Base-by-base conservation (phyloP, 1,139 yeast species). In the Petasospora rhodanensis region DNA sequence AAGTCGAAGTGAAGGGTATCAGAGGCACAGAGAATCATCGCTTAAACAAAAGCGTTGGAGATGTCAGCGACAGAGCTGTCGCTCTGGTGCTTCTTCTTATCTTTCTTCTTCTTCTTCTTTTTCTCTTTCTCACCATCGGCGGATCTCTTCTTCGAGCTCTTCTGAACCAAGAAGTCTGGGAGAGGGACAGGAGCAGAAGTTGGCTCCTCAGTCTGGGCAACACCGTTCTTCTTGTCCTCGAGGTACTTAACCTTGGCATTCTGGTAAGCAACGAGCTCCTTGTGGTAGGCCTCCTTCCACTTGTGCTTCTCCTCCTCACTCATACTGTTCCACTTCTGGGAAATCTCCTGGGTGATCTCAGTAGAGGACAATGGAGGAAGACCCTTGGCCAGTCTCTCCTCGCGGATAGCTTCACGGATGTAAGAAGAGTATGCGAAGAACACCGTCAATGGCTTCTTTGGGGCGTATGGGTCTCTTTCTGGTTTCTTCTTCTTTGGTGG, bases 361-460 rank as follows among this genome's bases (percentile, higher is more conserved):
- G 76, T 73, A 32, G 89, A 83, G 16, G 79, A 68, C 45, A 81
- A 66, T 7, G 86, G 73, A 13, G 80, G 71, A 43, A 73, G 66
- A 21, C 80, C 79, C 38, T 68, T 65, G 32, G 66, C 62, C 40
- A 63, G 67, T 55, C 93, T 71, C 45, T 82, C 86, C 40, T 76
- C 78, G 41, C 80, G 76, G 44, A 86, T 54, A 14, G 62, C 58
- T 40, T 77, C 80, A 53, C 89, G 73, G 40, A 76, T 68, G 47
- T 73, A 73, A 47, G 79, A 78, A 26, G 80, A 73, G 56, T 76
- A 86, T 25, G 89, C 81, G 59, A 86, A 84, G 64, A 79, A 86
- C 38, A 84, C 82, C 23, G 96, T 85, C 53, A 83, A 64, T 16
- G 67, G 76, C 62, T 70, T 69, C 57, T 68, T 68, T 37, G 76